phyloP scores from a whole-genome alignment of 148 eudicot species.

The Vaccinium macrocarpon region DNA sequence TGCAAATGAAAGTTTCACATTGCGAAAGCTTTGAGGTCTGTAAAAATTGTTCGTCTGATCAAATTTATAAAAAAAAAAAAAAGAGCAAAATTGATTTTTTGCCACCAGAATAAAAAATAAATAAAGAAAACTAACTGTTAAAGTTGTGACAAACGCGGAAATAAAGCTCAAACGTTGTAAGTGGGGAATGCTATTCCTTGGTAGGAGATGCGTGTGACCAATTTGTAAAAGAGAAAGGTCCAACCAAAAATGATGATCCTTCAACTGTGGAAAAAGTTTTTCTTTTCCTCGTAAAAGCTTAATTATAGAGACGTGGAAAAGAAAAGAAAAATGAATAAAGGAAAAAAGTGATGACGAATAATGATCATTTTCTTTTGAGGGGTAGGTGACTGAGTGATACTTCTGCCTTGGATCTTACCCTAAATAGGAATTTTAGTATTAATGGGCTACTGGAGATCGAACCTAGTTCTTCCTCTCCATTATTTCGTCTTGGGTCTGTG shows the following conservation, averaged over 20 bases:
- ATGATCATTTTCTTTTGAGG: neutral
- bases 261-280: slow-evolving; percentile 25
- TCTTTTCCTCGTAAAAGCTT: slow-evolving; percentile 17
- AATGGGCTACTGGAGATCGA: slow-evolving; percentile 10
- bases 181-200: slow-evolving; percentile 15
- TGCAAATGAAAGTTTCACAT: neutral
- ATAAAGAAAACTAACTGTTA: neutral
- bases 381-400: neutral
- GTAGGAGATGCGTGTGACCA: slow-evolving; percentile 19
- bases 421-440: slow-evolving; percentile 14
- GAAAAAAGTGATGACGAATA: neutral
- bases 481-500: too few relatives aligned
- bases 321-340: neutral
- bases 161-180: neutral
- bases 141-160: neutral
- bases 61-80: neutral
- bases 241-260: neutral
- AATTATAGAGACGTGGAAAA: slow-evolving; percentile 19
- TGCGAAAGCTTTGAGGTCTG: neutral
- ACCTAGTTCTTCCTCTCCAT: slow-evolving; percentile 15
- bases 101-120: too few relatives aligned
- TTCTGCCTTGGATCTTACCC: slow-evolving; percentile 29
- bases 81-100: neutral
- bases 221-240: neutral
- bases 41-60: neutral